Conservation (phyloP, 2,329 filamentous ascomycete species). For the Penicillium sp. region DNA sequence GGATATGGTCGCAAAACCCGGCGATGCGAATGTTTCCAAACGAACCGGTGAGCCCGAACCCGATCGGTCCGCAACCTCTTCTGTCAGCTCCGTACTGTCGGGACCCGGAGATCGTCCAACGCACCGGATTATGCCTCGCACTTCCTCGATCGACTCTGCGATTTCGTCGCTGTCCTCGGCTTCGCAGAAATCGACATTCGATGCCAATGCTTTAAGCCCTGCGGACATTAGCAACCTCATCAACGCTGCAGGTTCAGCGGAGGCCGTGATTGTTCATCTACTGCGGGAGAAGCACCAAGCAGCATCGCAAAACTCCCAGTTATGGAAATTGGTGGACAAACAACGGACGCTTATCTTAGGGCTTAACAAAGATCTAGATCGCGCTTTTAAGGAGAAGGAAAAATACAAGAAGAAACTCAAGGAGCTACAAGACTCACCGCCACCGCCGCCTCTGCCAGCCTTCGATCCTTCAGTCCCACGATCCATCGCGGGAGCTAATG, state of each 20-base stretch:
- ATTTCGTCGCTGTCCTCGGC: constrained; percentile 66
- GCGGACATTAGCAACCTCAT: constrained; percentile 75
- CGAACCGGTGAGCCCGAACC: constrained; percentile 24
- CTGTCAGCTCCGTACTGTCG: constrained; percentile 29
- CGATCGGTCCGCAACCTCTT: constrained; percentile 28
- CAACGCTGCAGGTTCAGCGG: constrained; percentile 76
- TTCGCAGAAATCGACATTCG: constrained; percentile 55
- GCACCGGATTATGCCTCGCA: constrained; percentile 55
- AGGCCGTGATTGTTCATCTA: constrained; percentile 81
- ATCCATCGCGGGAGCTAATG: constrained; percentile 1
- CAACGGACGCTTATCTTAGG: constrained; percentile 89
- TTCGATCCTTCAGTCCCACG: constrained; percentile 10
- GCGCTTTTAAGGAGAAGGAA: constrained; percentile 88
- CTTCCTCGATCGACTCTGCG: constrained; percentile 88
- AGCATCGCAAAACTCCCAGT: constrained; percentile 79
- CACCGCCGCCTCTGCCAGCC: constrained; percentile 35
- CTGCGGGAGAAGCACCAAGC: constrained; percentile 88
- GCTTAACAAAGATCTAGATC: constrained; percentile 88
- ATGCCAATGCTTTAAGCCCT: constrained; percentile 52
- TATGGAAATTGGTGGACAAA: constrained; percentile 96
- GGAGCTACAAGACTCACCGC: constrained; percentile 55
- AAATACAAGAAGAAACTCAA: constrained; percentile 87
- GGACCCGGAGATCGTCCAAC: constrained; percentile 27
- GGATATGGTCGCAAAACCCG: constrained; percentile 20
- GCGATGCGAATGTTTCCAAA: constrained; percentile 24